Percentiles rank a stretch among this genome's conserved stretches.
These are phyloP conservation scores for Backusella sp. DNA, from an alignment of 192 early-diverging fungal genomes.

Conservation along the genomic window DNA sequence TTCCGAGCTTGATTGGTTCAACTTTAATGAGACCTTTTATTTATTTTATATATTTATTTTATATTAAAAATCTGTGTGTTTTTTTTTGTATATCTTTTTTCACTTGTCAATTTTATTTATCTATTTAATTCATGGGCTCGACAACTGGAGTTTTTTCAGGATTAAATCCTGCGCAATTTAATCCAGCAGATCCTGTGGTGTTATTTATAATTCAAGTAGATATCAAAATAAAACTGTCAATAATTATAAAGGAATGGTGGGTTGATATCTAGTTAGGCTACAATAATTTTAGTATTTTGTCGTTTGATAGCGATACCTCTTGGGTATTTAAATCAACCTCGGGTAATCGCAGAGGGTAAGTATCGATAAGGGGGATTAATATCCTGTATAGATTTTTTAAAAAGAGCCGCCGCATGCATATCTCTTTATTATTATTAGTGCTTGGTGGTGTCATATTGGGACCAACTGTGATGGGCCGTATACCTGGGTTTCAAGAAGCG, in stretches of 20 bases:
- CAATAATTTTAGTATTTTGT: slow-evolving; percentile 73
- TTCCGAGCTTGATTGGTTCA: neutral
- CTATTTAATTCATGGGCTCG: neutral
- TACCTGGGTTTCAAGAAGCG: slow-evolving; percentile 59
- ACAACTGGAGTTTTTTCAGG: slow-evolving; percentile 60
- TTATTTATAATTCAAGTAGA: slow-evolving; percentile 75
- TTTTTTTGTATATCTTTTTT: neutral
- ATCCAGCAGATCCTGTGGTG: slow-evolving; percentile 54
- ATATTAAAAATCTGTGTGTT: neutral
- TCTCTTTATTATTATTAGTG: slow-evolving; percentile 36
- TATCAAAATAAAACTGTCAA: neutral
- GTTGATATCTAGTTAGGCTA: neutral
- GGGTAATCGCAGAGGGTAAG: slow-evolving; percentile 80
- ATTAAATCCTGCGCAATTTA: slow-evolving; percentile 56
- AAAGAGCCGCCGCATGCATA: neutral
- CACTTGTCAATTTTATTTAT: neutral
- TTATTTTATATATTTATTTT: neutral
- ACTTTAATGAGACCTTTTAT: neutral
- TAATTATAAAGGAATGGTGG: neutral
- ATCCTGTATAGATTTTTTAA: neutral
- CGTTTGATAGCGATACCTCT: slow-evolving; percentile 66
- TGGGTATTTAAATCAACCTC: slow-evolving; percentile 68
- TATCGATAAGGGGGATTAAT: no score
- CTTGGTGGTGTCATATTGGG: slow-evolving; percentile 87
- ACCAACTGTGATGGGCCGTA: slow-evolving; percentile 78